A percentile compares a stretch with the other conserved stretches of the same genome.
Conservation (phyloP, 2,329 filamentous ascomycete genomes). For the Gremmenia infestans region DNA sequence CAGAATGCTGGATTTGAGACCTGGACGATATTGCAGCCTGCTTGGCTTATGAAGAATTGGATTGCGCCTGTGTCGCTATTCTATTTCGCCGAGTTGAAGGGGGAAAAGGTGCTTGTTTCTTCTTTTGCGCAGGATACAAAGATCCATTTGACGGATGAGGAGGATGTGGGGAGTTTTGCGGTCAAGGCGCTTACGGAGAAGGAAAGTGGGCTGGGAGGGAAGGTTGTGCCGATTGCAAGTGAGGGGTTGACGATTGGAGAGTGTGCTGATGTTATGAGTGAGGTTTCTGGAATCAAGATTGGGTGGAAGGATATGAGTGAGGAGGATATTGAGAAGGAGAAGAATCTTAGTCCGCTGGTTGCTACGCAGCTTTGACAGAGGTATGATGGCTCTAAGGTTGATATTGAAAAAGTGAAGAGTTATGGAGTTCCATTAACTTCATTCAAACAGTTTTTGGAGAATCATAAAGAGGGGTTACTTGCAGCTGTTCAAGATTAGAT, state of each 20-base stretch:
- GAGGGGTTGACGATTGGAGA: background rate
- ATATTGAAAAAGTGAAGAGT: constrained; percentile 4
- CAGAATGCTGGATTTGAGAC: background rate
- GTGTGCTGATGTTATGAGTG: background rate
- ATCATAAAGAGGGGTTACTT: background rate
- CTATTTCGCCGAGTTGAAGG: background rate
- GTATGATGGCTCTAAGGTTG: background rate
- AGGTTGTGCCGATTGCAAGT: background rate
- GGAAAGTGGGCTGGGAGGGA: background rate
- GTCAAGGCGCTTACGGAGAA: background rate
- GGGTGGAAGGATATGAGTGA: background rate
- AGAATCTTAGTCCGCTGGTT: background rate
- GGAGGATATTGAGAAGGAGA: background rate
- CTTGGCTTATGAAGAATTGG: constrained; percentile 3
- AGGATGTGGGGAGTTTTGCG: constrained; percentile 7
- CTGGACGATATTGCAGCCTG: constrained; percentile 7
- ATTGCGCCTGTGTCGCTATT: background rate
- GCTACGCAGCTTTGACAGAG: constrained; percentile 1
- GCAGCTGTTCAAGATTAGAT: background rate
- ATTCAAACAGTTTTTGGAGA: background rate
- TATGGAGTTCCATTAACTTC: constrained; percentile 1
- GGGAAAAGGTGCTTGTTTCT: background rate
- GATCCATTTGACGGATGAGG: background rate
- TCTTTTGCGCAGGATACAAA: background rate
- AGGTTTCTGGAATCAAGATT: constrained; percentile 3